Conservation (phyloP, 2,329 filamentous ascomycete species). For the Fusarium sp. region DNA sequence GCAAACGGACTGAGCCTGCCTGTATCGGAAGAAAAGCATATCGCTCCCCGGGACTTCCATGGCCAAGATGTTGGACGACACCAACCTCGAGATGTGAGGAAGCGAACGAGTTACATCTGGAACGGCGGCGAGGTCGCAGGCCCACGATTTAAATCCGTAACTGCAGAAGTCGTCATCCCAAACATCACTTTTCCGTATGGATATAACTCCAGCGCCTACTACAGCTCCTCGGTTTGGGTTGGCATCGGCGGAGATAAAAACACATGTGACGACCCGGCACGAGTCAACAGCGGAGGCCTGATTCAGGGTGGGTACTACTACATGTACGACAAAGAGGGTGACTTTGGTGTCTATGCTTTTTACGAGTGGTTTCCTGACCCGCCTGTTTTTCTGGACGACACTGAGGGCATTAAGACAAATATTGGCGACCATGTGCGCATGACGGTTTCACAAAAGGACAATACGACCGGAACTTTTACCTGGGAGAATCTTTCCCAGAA, state of each 20-base stretch:
- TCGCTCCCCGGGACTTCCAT: too few species aligned
- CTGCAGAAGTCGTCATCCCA: constrained; percentile 22
- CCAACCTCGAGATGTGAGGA: constrained; percentile 4
- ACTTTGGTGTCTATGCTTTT: constrained; percentile 25
- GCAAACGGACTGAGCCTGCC: too few species aligned
- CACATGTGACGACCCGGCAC: constrained; percentile 5
- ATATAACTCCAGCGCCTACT: constrained; percentile 19
- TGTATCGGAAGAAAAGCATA: too few species aligned
- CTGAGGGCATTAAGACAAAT: constrained; percentile 1
- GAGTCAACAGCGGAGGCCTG: neutral
- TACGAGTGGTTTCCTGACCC: constrained; percentile 26
- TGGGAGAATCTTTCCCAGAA: constrained; percentile 23
- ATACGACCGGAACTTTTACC: constrained; percentile 12
- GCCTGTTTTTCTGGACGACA: neutral
- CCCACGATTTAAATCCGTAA: constrained; percentile 11
- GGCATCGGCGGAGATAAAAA: constrained; percentile 21
- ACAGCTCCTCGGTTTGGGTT: constrained; percentile 24
- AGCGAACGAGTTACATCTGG: constrained; percentile 3
- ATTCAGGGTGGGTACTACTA: constrained; percentile 26
- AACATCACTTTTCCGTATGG: constrained; percentile 29
- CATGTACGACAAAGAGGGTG: constrained; percentile 12
- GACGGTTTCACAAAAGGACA: constrained; percentile 18
- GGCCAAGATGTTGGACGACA: too few species aligned
- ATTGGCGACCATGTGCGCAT: constrained; percentile 28
- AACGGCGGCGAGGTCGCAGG: constrained; percentile 14